A percentile compares a stretch with the other conserved stretches of the same genome.
Evolutionary conservation across 2,329 filamentous ascomycete species (phyloP).

Genomic region (Aspergillus sp.): DNA sequence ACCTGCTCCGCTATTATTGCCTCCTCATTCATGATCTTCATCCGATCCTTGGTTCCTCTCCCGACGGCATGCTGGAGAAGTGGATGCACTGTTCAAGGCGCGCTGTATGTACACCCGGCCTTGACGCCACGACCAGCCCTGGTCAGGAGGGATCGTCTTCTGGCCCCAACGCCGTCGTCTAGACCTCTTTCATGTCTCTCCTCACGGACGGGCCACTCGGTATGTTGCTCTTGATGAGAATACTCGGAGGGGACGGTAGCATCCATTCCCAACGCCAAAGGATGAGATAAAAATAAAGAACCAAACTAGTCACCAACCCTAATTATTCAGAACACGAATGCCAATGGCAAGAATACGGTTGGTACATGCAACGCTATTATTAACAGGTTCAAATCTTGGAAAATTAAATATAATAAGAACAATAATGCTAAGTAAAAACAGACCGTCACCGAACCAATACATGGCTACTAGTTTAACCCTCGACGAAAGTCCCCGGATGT

Average conservation of each 20-base stretch:
- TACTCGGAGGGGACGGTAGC: background rate
- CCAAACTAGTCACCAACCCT: background rate
- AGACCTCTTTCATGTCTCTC: background rate
- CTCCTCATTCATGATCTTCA: slow-evolving; percentile 13
- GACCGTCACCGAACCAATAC: background rate
- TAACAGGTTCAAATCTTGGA: background rate
- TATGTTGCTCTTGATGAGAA: background rate
- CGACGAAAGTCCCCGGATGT: slow-evolving; percentile 7
- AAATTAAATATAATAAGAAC: background rate
- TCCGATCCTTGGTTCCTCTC: slow-evolving; percentile 3
- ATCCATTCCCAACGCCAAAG: background rate
- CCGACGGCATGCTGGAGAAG: slow-evolving; percentile 11
- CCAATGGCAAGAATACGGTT: too few species aligned
- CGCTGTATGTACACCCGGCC: slow-evolving; percentile 1
- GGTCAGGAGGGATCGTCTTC: slow-evolving; percentile 12
- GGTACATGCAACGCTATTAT: too few species aligned
- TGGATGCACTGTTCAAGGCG: slow-evolving; percentile 13
- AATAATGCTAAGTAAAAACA: background rate
- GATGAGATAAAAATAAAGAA: background rate
- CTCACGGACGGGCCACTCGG: background rate
- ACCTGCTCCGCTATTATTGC: slow-evolving; percentile 5
- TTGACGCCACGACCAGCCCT: slow-evolving; percentile 15
- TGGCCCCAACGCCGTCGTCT: slow-evolving; percentile 14
- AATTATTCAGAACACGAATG: too few species aligned
- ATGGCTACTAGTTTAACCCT: background rate